phyloP scores from a whole-genome alignment of 2,329 filamentous ascomycete genomes.

The Fusarium fracticaudum region DNA sequence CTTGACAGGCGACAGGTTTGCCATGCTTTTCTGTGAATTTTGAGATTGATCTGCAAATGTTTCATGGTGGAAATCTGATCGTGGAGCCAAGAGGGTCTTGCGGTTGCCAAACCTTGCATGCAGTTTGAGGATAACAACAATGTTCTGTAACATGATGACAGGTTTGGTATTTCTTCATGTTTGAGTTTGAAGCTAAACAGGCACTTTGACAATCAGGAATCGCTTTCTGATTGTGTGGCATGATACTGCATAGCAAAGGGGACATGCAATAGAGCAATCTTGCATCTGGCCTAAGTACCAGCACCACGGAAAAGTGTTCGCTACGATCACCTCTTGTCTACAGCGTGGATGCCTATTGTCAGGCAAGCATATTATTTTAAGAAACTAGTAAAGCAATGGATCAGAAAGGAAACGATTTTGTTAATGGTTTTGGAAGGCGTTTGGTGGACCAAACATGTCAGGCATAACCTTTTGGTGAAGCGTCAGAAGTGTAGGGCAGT shows the following conservation, averaged over 20 bases:
- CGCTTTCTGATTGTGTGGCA: rapidly evolving
- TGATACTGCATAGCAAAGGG: background rate
- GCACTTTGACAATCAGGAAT: no score
- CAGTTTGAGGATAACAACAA: background rate
- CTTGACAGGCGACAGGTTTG: background rate
- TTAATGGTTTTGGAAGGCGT: rapidly evolving
- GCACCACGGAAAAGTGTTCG: background rate
- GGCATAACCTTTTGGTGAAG: rapidly evolving
- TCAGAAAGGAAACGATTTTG: rapidly evolving
- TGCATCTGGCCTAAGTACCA: no score
- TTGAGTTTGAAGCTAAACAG: no score
- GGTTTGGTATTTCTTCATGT: no score
- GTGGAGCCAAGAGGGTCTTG: no score
- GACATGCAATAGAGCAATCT: background rate
- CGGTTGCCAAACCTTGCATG: rapidly evolving
- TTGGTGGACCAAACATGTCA: rapidly evolving
- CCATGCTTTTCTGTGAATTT: rapidly evolving
- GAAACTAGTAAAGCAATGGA: rapidly evolving
- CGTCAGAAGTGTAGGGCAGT: no score
- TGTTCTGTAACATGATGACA: rapidly evolving
- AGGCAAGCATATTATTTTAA: background rate
- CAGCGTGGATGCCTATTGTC: no score
- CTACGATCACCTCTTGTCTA: rapidly evolving
- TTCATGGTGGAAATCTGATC: rapidly evolving
- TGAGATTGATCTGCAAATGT: background rate